Percentiles rank a stretch among this genome's conserved stretches.
Evolutionary conservation across 2,329 filamentous ascomycete species (phyloP).

Genomic region (Blumeria hordei): DNA sequence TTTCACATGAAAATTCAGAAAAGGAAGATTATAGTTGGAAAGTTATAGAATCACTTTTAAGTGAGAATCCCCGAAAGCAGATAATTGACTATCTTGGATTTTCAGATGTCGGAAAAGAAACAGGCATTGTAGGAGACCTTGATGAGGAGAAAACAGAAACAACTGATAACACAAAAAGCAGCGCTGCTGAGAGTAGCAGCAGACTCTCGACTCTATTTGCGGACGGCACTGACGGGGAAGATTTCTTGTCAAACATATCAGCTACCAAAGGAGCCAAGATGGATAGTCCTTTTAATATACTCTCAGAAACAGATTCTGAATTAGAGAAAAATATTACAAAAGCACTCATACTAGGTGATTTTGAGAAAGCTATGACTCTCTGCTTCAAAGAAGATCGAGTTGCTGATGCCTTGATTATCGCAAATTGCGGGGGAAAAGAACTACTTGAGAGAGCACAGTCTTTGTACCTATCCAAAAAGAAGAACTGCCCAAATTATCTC

Average conservation of each 20-base stretch:
- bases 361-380: conserved; percentile 70
- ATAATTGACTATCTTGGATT: conserved; percentile 86
- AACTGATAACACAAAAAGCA: conserved; percentile 18
- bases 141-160: conserved; percentile 19
- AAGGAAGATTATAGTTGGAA: conserved; percentile 94
- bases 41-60: conserved; percentile 71
- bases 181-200: conserved; percentile 26
- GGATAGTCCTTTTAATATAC: conserved; percentile 81
- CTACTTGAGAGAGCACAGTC: conserved; percentile 85
- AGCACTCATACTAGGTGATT: conserved; percentile 72
- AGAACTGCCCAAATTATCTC: conserved; percentile 70
- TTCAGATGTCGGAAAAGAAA: conserved; percentile 22
- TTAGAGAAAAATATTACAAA: conserved; percentile 73
- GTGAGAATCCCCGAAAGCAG: conserved; percentile 62
- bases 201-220: conserved; percentile 59
- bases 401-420: conserved; percentile 93
- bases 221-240: conserved; percentile 49
- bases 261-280: conserved; percentile 82
- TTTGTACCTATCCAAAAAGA: conserved; percentile 67
- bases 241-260: conserved; percentile 64
- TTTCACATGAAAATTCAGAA: conserved; percentile 50
- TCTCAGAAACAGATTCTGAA: conserved; percentile 58
- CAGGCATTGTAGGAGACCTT: conserved; percentile 12
- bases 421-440: conserved; percentile 83
- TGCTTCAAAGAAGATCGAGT: conserved; percentile 74